A percentile compares a stretch with the other conserved stretches of the same genome.
These are phyloP conservation scores for Heliocybe sulcata DNA, from an alignment of 1,284 basidiomycete species.

Conservation along the genomic window DNA sequence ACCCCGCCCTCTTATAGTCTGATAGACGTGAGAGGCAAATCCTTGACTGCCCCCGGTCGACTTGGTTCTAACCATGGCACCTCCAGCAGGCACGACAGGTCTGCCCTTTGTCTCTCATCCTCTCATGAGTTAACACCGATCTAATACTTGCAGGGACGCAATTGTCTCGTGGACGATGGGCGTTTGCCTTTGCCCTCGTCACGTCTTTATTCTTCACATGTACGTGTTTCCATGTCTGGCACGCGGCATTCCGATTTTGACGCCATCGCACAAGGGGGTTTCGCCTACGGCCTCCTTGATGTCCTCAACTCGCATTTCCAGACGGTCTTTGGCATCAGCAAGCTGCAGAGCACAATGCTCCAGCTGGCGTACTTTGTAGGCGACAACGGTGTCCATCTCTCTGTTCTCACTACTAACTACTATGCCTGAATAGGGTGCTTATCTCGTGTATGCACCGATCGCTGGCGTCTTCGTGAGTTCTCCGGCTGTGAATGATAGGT, in stretches of 20 bases:
- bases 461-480: slow-evolving; percentile 45
- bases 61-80: slow-evolving; percentile 13
- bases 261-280: slow-evolving; percentile 40
- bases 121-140: background rate
- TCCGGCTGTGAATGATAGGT: background rate
- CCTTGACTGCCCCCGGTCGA: background rate
- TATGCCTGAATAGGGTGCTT: slow-evolving; percentile 41
- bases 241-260: too few relatives aligned
- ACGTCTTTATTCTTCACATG: slow-evolving; percentile 80
- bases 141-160: slow-evolving; percentile 31
- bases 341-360: slow-evolving; percentile 76
- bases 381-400: slow-evolving; percentile 56
- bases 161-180: slow-evolving; percentile 38
- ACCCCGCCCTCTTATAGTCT: background rate
- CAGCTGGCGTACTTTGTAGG: slow-evolving; percentile 80
- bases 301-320: slow-evolving; percentile 83
- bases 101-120: slow-evolving; percentile 7
- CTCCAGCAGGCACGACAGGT: slow-evolving; percentile 28
- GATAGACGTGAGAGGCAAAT: background rate
- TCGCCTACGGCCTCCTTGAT: slow-evolving; percentile 78
- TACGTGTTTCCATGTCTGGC: slow-evolving; percentile 22
- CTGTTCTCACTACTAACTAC: slow-evolving; percentile 2
- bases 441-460: slow-evolving; percentile 56
- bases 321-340: slow-evolving; percentile 60
- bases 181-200: slow-evolving; percentile 61